Conservation (phyloP, 1,139 yeast genomes). For the Hansenula lynferdii region DNA sequence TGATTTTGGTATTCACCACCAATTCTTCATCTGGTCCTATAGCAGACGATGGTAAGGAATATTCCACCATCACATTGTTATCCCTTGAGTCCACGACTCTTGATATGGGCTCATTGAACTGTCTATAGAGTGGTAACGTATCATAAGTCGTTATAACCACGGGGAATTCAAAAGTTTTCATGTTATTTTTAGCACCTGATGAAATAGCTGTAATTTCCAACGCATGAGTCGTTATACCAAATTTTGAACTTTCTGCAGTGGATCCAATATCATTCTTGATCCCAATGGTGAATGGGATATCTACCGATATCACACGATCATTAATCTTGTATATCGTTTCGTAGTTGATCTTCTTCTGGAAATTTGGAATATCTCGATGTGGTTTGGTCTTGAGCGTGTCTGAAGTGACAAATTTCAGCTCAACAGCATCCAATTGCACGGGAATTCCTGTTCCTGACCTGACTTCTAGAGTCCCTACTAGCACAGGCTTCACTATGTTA, state of each 20-base stretch:
- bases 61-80: slow-evolving; percentile 37
- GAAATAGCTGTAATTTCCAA: slow-evolving; percentile 11
- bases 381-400: slow-evolving; percentile 39
- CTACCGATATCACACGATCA: slow-evolving; percentile 42
- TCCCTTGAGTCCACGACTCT: slow-evolving; percentile 36
- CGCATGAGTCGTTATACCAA: slow-evolving; percentile 20
- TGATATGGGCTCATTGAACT: slow-evolving; percentile 45
- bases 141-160: slow-evolving; percentile 46
- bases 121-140: slow-evolving; percentile 48
- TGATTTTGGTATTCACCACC: slow-evolving; percentile 32
- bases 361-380: slow-evolving; percentile 34
- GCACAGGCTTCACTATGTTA: slow-evolving; percentile 29
- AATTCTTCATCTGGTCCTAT: slow-evolving; percentile 48
- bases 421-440: slow-evolving; percentile 35
- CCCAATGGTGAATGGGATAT: slow-evolving; percentile 55
- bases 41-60: slow-evolving; percentile 40
- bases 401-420: slow-evolving; percentile 33
- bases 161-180: slow-evolving; percentile 31
- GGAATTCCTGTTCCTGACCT: slow-evolving; percentile 37
- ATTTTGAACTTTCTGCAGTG: slow-evolving; percentile 29
- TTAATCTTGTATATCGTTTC: slow-evolving; percentile 33
- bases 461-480: slow-evolving; percentile 39
- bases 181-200: slow-evolving; percentile 7
- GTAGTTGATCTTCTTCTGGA: slow-evolving; percentile 25
- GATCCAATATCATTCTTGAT: slow-evolving; percentile 51